Conservation (phyloP, 139 green algal species). For the Choricystis sp. region DNA sequence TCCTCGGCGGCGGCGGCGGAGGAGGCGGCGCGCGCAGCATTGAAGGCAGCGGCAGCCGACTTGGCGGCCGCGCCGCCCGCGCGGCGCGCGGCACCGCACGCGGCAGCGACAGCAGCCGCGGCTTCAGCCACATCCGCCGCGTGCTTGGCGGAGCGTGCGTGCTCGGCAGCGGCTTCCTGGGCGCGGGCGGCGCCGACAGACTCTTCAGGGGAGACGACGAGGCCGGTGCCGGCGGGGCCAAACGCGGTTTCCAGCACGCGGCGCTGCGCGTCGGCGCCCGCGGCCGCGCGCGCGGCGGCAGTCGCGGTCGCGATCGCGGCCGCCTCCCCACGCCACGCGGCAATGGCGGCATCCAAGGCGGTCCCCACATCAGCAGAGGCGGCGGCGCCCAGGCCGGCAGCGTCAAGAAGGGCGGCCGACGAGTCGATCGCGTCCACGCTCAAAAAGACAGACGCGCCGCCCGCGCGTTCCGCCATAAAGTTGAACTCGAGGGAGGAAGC, state of each 20-base stretch:
- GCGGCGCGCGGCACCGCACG: no score
- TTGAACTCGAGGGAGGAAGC: constrained; percentile 2
- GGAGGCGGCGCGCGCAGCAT: neutral
- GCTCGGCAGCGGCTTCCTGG: neutral
- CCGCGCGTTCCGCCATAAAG: constrained; percentile 1
- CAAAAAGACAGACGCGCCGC: neutral
- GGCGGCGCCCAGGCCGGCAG: constrained; percentile 1
- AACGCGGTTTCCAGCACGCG: neutral
- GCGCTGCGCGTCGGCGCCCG: neutral
- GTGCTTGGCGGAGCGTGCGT: neutral
- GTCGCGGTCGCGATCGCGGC: neutral
- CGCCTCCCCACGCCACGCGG: neutral
- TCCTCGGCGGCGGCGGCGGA: neutral
- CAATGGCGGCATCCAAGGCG: neutral
- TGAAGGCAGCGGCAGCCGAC: neutral
- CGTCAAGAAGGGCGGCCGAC: neutral
- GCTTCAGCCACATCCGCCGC: neutral
- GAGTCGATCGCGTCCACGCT: neutral
- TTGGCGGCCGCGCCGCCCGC: neutral
- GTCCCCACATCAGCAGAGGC: neutral
- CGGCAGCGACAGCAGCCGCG: neutral
- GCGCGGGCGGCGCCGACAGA: neutral
- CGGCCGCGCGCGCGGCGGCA: no score
- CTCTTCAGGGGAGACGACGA: neutral
- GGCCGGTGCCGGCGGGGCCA: no score